phyloP scores from a whole-genome alignment of 495 filamentous ascomycete species.

The Penicillium coffeae region DNA sequence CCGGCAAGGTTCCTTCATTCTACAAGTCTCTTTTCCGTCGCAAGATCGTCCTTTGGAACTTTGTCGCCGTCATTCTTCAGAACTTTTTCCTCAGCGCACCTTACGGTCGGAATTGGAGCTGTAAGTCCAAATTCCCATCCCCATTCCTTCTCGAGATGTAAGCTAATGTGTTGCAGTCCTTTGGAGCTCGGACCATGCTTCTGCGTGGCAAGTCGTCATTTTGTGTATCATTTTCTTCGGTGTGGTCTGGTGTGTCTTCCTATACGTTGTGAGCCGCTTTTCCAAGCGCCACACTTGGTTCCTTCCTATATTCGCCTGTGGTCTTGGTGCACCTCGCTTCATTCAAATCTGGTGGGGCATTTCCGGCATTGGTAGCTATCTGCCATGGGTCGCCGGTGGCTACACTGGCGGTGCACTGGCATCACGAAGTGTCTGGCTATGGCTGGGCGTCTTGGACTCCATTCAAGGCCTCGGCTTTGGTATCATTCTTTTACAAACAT shows the following conservation, averaged over 20 bases:
- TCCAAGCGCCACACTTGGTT: conserved; percentile 48
- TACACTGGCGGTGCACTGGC: conserved; percentile 38
- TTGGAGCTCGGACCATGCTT: conserved; percentile 40
- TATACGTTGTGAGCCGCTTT: conserved; percentile 39
- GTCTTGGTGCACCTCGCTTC: conserved; percentile 47
- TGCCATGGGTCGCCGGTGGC: conserved; percentile 43
- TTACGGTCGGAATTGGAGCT: conserved; percentile 48
- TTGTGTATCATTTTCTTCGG: conserved; percentile 45
- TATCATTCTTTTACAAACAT: conserved; percentile 47
- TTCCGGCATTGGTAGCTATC: conserved; percentile 43
- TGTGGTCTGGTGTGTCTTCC: conserved; percentile 37
- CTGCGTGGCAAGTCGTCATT: conserved; percentile 41
- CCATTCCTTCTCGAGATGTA: background rate
- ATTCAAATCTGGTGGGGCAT: conserved; percentile 51
- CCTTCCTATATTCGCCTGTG: conserved; percentile 48
- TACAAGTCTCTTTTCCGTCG: conserved; percentile 42
- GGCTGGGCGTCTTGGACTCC: conserved; percentile 47
- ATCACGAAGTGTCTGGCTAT: conserved; percentile 47
- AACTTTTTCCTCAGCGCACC: conserved; percentile 50
- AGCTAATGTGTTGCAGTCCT: conserved; percentile 29
- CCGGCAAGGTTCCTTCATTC: conserved; percentile 61
- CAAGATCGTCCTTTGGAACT: conserved; percentile 48
- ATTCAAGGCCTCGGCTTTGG: conserved; percentile 50
- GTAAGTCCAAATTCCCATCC: conserved; percentile 19
- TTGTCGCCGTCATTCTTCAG: conserved; percentile 43